These are phyloP conservation scores for Kuraishia piskuri DNA, from an alignment of 805 yeast species.

Conservation along the genomic window DNA sequence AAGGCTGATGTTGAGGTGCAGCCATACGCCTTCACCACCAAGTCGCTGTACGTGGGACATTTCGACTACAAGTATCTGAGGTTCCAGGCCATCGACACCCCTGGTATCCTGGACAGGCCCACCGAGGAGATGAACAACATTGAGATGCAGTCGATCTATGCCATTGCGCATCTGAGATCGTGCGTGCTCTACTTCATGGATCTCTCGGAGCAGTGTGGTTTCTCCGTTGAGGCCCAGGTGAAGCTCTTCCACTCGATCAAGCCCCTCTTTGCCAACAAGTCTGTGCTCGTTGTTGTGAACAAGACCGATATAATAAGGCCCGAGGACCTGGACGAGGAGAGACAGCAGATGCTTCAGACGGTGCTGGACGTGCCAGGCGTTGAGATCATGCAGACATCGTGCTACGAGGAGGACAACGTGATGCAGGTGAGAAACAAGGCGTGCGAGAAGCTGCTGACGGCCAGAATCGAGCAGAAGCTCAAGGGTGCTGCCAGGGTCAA, in stretches of 20 bases:
- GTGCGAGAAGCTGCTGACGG: slow-evolving; percentile 90
- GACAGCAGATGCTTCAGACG: slow-evolving; percentile 61
- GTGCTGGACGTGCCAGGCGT: slow-evolving; percentile 67
- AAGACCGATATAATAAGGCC: slow-evolving; percentile 85
- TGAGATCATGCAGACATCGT: slow-evolving; percentile 88
- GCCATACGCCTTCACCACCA: slow-evolving; percentile 98
- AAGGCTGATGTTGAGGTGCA: slow-evolving; percentile 99
- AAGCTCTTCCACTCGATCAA: slow-evolving; percentile 94
- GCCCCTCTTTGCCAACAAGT: slow-evolving; percentile 94
- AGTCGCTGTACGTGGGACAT: slow-evolving; percentile 95
- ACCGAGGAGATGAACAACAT: slow-evolving; percentile 99
- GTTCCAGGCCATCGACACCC: slow-evolving; percentile 98
- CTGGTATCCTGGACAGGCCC: slow-evolving; percentile 97
- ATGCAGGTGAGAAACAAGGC: slow-evolving; percentile 96
- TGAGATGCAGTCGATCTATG: slow-evolving; percentile 98
- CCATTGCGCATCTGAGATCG: slow-evolving; percentile 96
- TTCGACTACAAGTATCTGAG: slow-evolving; percentile 96
- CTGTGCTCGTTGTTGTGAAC: slow-evolving; percentile 92
- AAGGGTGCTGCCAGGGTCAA: slow-evolving; percentile 86
- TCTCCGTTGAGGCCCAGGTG: slow-evolving; percentile 94
- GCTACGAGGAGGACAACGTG: slow-evolving; percentile 89
- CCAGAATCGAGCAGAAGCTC: slow-evolving; percentile 93
- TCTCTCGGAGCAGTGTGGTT: slow-evolving; percentile 98
- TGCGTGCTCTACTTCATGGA: slow-evolving; percentile 98
- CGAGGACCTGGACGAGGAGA: slow-evolving; percentile 74